Percentiles rank a stretch among this genome's conserved stretches.
These are phyloP conservation scores for Leccinum broughii DNA, from an alignment of 768 basidiomycete species.

Conservation along the genomic window DNA sequence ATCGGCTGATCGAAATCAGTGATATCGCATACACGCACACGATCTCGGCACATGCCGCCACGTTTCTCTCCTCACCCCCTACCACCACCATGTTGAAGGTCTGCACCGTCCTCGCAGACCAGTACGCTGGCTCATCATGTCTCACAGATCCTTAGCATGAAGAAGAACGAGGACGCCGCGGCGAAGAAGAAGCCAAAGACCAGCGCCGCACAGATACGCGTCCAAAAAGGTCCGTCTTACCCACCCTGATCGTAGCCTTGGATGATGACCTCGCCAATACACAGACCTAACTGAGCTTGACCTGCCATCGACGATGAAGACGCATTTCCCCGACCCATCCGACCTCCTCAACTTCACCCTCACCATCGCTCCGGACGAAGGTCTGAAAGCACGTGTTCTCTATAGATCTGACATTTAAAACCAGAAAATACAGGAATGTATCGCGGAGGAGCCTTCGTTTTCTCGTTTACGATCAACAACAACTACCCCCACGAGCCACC, in stretches of 20 bases:
- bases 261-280: conserved; percentile 4
- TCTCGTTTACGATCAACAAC: conserved; percentile 94
- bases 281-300: conserved; percentile 96
- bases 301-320: conserved; percentile 94
- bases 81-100: conserved; percentile 47
- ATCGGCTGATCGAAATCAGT: conserved; percentile 4
- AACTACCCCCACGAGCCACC: conserved; percentile 99
- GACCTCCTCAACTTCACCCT: conserved; percentile 97
- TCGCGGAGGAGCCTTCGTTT: conserved; percentile 89
- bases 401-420: conserved; percentile 6
- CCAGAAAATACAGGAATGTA: conserved; percentile 78
- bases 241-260: neutral
- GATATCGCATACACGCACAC: neutral
- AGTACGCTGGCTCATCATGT: conserved; percentile 9
- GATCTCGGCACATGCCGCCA: conserved; percentile 33
- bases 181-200: conserved; percentile 99
- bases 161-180: conserved; percentile 98
- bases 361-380: conserved; percentile 96
- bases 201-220: conserved; percentile 95
- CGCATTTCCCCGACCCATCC: conserved; percentile 85
- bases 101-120: neutral
- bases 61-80: conserved; percentile 22
- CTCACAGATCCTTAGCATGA: conserved; percentile 95
- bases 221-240: conserved; percentile 85
- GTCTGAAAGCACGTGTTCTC: conserved; percentile 40